A percentile compares a stretch with the other conserved stretches of the same genome.
Conservation (phyloP, 139 green algal species). For the Picochlorum costavermella region DNA sequence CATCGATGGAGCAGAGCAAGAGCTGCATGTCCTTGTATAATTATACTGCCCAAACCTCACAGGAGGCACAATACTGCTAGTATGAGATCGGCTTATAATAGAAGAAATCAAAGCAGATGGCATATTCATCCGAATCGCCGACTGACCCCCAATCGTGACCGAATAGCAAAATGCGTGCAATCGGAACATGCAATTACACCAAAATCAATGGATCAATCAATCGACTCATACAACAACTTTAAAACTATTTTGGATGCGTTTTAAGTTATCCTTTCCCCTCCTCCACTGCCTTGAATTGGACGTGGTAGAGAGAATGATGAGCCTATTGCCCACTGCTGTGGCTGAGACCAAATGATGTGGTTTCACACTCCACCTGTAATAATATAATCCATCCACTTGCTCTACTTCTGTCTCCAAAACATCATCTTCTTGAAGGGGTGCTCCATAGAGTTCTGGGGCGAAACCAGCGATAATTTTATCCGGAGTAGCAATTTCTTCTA, state of each 20-base stretch:
- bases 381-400: slow-evolving; percentile 36
- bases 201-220: not conserved
- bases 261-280: slow-evolving; percentile 29
- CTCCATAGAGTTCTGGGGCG: slow-evolving; percentile 76
- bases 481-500: slow-evolving; percentile 61
- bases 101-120: no score
- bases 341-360: slow-evolving; percentile 48
- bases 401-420: slow-evolving; percentile 26
- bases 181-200: not conserved
- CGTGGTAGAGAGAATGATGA: slow-evolving; percentile 64
- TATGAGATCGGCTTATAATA: no score
- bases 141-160: not conserved
- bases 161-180: not conserved
- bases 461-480: slow-evolving; percentile 78
- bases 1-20: no score
- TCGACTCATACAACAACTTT: not conserved
- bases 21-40: no score
- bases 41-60: no score
- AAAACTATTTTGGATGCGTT: slow-evolving; percentile 38
- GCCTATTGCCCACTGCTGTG: slow-evolving; percentile 63
- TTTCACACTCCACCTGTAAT: slow-evolving; percentile 66
- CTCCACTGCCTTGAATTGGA: slow-evolving; percentile 58
- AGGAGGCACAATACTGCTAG: no score
- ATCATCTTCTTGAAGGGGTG: slow-evolving; percentile 47
- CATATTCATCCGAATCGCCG: not conserved